Evolutionary conservation across 208 protist genomes (phyloP), one percentile per base, ranked within the genome.

Genomic region (Borovskyia barvae): DNA sequence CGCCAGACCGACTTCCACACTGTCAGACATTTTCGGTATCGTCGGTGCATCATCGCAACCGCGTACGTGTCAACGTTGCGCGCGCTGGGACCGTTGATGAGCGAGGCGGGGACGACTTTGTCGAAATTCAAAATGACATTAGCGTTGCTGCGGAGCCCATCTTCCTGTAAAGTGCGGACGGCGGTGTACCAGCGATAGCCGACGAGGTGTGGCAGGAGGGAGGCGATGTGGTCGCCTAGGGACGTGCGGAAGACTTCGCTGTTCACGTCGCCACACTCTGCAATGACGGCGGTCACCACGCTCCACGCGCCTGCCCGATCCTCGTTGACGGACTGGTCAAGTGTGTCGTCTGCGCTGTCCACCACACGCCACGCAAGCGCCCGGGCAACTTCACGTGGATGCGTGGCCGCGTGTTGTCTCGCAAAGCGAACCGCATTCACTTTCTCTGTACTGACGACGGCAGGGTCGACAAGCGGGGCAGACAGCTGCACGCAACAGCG

Each of bases 401-500:
- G 55, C 17, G 39, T 28, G 2, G 61, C 67, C n/a, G 84, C 85
- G 57, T 94, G 88, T 29, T 70, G 61, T n/a, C 66, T 76, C 0
- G 81, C 72, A 50, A 92, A 92, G 51, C 69, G 68, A 12, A 92
- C 47, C 17, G 77, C 71, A 66, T 92, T 75, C 12, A 72, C 67
- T 40, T 60, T 63, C 71, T 91, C 84, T 20, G 75, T 76, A 33
- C 59, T 74, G 22, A 88, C 50, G 0, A 75, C 68, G 8, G 61
- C 36, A n/a, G 63, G 57, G 48, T 85, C 75, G 12, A 48, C 61
- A 5, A 91, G 70, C 1, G 80, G 43, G 5, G 80, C 80, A 5
- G 87, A 94, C 19, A 94, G 59, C 73, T 94, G 87, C 40, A 94
- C 74, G 63, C 87, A 94, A 43, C 72, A 83, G 60, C 87, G 87